Percentiles rank a stretch among this genome's conserved stretches.
phyloP scores from a whole-genome alignment of 345 rosid genomes.

The Trapa incisa region DNA sequence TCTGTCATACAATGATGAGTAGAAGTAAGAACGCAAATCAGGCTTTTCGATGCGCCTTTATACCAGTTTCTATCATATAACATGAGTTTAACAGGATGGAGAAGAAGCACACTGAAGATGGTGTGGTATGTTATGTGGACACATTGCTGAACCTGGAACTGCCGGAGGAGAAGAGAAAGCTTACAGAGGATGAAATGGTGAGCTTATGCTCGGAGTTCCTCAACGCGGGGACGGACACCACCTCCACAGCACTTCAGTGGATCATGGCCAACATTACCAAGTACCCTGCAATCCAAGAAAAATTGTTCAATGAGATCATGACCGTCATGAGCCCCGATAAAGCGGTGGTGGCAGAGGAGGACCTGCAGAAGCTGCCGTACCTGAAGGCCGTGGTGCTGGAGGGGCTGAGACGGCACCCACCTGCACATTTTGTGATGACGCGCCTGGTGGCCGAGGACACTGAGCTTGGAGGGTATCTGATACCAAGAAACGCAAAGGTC shows the following conservation, averaged over 20 bases:
- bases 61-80: background rate
- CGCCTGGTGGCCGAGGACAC: background rate
- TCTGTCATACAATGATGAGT: background rate
- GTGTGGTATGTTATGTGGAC: background rate
- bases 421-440: background rate
- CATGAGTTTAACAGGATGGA: background rate
- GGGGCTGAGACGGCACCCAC: slow-evolving; percentile 1
- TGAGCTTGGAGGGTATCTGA: background rate
- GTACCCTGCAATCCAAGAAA: background rate
- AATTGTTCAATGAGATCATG: background rate
- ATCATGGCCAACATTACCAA: background rate
- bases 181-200: background rate
- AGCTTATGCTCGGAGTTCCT: background rate
- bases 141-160: background rate
- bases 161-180: background rate
- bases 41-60: background rate
- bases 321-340: background rate
- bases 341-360: background rate
- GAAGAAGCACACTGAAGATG: background rate
- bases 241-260: background rate
- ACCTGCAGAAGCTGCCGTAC: background rate
- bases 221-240: background rate
- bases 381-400: background rate
- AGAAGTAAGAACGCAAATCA: background rate
- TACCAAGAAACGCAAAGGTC: background rate